A percentile compares a stretch with the other conserved stretches of the same genome.
These are phyloP conservation scores for Metschnikowia drakensbergensis DNA, from an alignment of 805 yeast species.

Conservation along the genomic window DNA sequence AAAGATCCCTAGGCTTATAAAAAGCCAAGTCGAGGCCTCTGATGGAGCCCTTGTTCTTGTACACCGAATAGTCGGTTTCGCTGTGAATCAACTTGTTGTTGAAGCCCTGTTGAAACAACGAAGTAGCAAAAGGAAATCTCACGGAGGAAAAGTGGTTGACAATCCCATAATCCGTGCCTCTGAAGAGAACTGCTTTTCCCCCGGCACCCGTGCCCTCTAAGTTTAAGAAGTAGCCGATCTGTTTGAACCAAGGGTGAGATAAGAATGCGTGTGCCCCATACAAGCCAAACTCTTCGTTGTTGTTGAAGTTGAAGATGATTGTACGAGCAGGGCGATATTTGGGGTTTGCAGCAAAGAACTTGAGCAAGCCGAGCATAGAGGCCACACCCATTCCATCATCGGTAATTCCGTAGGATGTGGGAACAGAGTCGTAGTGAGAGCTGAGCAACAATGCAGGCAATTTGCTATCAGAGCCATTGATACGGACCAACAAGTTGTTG, in stretches of 20 bases:
- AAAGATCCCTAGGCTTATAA: constrained; percentile 75
- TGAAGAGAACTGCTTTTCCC: constrained; percentile 73
- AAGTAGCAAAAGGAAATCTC: constrained; percentile 69
- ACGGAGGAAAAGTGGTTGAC: constrained; percentile 55
- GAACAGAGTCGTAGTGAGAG: constrained; percentile 89
- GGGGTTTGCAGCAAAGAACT: constrained; percentile 33
- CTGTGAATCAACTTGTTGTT: constrained; percentile 65
- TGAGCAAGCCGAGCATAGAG: constrained; percentile 66
- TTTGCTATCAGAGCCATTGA: constrained; percentile 56
- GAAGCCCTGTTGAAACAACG: constrained; percentile 83
- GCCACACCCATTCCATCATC: constrained; percentile 93
- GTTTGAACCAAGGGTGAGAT: constrained; percentile 65
- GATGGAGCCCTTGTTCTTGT: constrained; percentile 54
- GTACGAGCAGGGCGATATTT: constrained; percentile 62
- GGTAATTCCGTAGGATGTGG: constrained; percentile 81
- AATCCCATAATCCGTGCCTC: constrained; percentile 77
- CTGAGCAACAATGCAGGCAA: constrained; percentile 70
- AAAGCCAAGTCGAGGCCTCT: constrained; percentile 91
- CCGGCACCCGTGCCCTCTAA: constrained; percentile 94
- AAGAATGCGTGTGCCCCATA: constrained; percentile 75
- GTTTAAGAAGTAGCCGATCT: constrained; percentile 65
- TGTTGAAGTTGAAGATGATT: constrained; percentile 78
- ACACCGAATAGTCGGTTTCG: constrained; percentile 83
- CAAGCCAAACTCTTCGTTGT: constrained; percentile 85
- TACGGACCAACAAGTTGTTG: constrained; percentile 70